Evolutionary conservation across 805 yeast genomes (phyloP), one percentile per base, ranked within the genome.

Genomic region (Ogataea pilisensis): DNA sequence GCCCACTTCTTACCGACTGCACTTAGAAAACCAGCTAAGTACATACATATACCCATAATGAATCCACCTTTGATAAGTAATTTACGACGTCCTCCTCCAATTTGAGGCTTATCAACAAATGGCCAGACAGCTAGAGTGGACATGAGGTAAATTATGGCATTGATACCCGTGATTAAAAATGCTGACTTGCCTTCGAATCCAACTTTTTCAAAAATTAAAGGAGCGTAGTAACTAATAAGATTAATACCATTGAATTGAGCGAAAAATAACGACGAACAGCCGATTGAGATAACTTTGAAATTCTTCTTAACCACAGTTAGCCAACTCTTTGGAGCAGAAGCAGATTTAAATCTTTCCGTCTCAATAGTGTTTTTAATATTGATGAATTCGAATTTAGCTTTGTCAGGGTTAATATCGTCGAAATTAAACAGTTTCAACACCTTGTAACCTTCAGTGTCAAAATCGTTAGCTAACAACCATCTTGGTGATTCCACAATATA

Each of bases 201-300:
- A 5, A 95, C 95, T 50, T 84, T 82, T 58, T 88, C 95, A 61
- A 88, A 88, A 34, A 88, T 90, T 69, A 88, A 68, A 2, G 96
- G 95, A 2, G 95, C 95, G 62, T 88, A 88, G 64, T 88, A 88
- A 4, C 90, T 81, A 40, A 88, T 84, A 37, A 88, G 85, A 56
- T 88, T 88, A 64, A 88, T 88, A 48, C 96, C 96, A 55, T 87
- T 84, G 57, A 88, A 66, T 61, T 88, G 95, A 5, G 96, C 95
- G 69, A 87, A 86, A 66, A 85, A 82, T 54, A 85, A 88, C 4
- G 93, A 80, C 14, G 88, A 78, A 73, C 90, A 83, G 2, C 95
- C 95, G 37, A 88, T 83, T 25, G 85, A 67, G 17, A 88, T 80
- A 35, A 96, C 43, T 34, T 52, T 49, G 38, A 60, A 44, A 51